Evolutionary conservation across 768 basidiomycete genomes (phyloP), one percentile per base, ranked within the genome.

Genomic region (Mycena chlorophos): DNA sequence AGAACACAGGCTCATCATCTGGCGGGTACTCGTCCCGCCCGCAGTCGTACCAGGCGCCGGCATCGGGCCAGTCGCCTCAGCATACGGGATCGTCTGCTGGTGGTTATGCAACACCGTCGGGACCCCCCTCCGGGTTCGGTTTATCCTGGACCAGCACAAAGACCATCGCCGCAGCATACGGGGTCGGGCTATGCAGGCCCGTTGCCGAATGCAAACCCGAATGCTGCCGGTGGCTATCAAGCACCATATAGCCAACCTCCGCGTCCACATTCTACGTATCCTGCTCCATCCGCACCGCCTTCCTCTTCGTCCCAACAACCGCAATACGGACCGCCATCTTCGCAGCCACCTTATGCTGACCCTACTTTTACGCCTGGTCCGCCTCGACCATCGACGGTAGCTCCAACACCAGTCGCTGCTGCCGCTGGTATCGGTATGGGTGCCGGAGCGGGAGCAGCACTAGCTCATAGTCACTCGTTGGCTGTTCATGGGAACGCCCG

Each of bases 191-290:
- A 8, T 34, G 8, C 31, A 17, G 31, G 31, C 31, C 31, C 31
- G 31, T 8, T 8, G 31, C 8, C 31, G 17, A 8, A 34, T 34
- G 31, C 31, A 17, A 8, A 8, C 17, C 31, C 31, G 31, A 17
- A 8, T 8, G 8, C 31, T 34, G 8, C 31, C n/a, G n/a, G n/a
- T n/a, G n/a, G 31, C 31, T 17, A 34, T 17, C 31, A 17, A 34
- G 31, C 31, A 17, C 31, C 8, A 34, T 34, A 34, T 34, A 8
- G 8, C 31, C 31, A 34, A 17, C 17, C 31, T 34, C 31, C 31
- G 8, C 50, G 51, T 8, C 58, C 65, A 8, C 1, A 39, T n/a
- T 56, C 62, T 5, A 37, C 57, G 31, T 43, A 55, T 29, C 52
- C 61, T 27, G 48, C 43, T 2, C 58, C 56, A 40, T 49, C 54